A percentile compares a stretch with the other conserved stretches of the same genome.
Evolutionary conservation across 352 stramenopile genomes (phyloP).

Genomic region (Globisporangium viniferum): DNA sequence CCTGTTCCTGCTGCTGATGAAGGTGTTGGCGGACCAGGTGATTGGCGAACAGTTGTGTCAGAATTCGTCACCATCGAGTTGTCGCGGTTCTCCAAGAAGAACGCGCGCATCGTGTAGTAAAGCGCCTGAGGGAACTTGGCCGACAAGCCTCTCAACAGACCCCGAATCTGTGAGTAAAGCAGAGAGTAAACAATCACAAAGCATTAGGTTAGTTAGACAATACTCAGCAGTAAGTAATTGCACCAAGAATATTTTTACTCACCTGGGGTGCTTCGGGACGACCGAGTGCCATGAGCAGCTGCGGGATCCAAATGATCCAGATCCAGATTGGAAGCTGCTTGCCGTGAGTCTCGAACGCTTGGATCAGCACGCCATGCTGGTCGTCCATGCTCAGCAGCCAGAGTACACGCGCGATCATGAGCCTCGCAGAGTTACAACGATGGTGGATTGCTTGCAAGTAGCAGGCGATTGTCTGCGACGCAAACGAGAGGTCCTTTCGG

Average conservation of each 20-base stretch:
- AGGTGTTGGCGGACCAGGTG: constrained; percentile 14
- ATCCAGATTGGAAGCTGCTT: constrained; percentile 96
- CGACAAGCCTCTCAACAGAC: constrained; percentile 73
- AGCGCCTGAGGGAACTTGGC: constrained; percentile 97
- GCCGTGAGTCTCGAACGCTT: constrained; percentile 92
- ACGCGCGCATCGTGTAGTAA: constrained; percentile 98
- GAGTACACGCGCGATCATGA: constrained; percentile 90
- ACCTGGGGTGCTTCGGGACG: constrained; percentile 85
- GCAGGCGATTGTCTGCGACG: constrained; percentile 90
- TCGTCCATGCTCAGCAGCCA: constrained; percentile 91
- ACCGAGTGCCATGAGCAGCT: constrained; percentile 94
- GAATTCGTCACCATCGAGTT: constrained; percentile 58
- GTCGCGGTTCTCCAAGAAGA: constrained; percentile 97
- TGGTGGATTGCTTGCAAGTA: constrained; percentile 93
- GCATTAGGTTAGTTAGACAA: background rate
- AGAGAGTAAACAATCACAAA: background rate
- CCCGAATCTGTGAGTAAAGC: constrained; percentile 56
- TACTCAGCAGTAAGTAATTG: background rate
- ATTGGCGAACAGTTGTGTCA: constrained; percentile 19
- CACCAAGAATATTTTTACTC: background rate
- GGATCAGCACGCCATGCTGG: constrained; percentile 61
- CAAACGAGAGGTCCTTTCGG: constrained; percentile 69
- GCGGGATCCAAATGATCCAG: constrained; percentile 99
- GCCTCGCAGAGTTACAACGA: constrained; percentile 80
- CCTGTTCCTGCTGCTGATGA: background rate